Conservation (phyloP, 768 basidiomycete genomes). For the Leccinum imitatum region DNA sequence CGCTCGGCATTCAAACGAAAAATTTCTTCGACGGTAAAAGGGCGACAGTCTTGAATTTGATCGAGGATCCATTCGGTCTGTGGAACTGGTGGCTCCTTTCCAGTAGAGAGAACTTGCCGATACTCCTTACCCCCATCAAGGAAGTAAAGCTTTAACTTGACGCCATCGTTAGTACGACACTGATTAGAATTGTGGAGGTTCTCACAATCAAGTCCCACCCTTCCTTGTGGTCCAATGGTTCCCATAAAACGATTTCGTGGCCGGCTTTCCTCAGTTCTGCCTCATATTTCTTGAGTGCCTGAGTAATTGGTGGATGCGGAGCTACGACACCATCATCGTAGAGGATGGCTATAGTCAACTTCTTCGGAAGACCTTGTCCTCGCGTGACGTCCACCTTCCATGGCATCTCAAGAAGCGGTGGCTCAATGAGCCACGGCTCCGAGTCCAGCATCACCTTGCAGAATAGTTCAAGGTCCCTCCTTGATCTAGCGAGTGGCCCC, state of each 20-base stretch:
- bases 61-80: constrained; percentile 45
- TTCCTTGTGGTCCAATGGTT: constrained; percentile 42
- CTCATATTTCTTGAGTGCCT: constrained; percentile 41
- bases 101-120: constrained; percentile 34
- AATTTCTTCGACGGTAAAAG: constrained; percentile 41
- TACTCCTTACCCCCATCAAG: constrained; percentile 51
- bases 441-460: constrained; percentile 45
- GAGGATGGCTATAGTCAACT: constrained; percentile 45
- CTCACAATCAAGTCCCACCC: constrained; percentile 50
- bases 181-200: background rate
- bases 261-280: constrained; percentile 43
- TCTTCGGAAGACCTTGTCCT: constrained; percentile 39
- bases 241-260: constrained; percentile 52
- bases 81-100: constrained; percentile 39
- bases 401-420: constrained; percentile 48
- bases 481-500: constrained; percentile 49
- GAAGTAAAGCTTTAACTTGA: constrained; percentile 46
- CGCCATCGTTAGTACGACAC: constrained; percentile 17
- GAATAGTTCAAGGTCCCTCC: constrained; percentile 49
- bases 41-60: constrained; percentile 37
- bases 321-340: constrained; percentile 51
- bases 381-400: constrained; percentile 43
- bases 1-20: constrained; percentile 46
- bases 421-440: constrained; percentile 47
- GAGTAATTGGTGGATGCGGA: constrained; percentile 48